These are phyloP conservation scores for Inosperma sp. DNA, from an alignment of 768 basidiomycete genomes.

Conservation along the genomic window DNA sequence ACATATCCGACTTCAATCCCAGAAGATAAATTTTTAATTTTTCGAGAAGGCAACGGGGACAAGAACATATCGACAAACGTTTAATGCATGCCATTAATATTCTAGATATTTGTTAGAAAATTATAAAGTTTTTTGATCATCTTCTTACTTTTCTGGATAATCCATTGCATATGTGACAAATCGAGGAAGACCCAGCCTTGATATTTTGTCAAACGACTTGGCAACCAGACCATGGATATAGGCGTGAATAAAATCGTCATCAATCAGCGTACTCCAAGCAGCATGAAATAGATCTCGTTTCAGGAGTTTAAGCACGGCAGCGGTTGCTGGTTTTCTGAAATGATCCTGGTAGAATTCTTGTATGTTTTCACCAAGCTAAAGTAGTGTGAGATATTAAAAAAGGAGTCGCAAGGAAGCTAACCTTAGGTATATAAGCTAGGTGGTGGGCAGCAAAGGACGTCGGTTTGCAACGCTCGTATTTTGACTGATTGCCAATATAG, in stretches of 20 bases:
- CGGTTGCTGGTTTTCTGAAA: neutral
- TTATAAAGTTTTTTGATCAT: neutral
- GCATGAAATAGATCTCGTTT: constrained; percentile 25
- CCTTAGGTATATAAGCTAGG: constrained; percentile 38
- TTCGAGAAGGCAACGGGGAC: constrained; percentile 15
- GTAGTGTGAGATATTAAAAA: neutral
- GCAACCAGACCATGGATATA: constrained; percentile 32
- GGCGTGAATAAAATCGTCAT: constrained; percentile 17
- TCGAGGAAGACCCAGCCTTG: constrained; percentile 26
- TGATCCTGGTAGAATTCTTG: neutral
- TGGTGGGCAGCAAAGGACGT: constrained; percentile 30
- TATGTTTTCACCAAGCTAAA: constrained; percentile 4
- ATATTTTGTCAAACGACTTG: constrained; percentile 27
- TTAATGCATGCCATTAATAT: constrained; percentile 26
- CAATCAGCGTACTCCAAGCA: constrained; percentile 29
- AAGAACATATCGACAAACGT: constrained; percentile 30
- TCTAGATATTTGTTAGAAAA: constrained; percentile 18
- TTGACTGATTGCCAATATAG: constrained; percentile 37
- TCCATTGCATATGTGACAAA: constrained; percentile 36
- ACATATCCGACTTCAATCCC: neutral
- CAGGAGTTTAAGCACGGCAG: neutral
- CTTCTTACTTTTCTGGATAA: constrained; percentile 37
- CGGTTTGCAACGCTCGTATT: constrained; percentile 32
- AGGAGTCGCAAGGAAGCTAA: neutral
- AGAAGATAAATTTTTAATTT: neutral